phyloP scores from a whole-genome alignment of 805 yeast genomes.

The Teunomyces tritomae region DNA sequence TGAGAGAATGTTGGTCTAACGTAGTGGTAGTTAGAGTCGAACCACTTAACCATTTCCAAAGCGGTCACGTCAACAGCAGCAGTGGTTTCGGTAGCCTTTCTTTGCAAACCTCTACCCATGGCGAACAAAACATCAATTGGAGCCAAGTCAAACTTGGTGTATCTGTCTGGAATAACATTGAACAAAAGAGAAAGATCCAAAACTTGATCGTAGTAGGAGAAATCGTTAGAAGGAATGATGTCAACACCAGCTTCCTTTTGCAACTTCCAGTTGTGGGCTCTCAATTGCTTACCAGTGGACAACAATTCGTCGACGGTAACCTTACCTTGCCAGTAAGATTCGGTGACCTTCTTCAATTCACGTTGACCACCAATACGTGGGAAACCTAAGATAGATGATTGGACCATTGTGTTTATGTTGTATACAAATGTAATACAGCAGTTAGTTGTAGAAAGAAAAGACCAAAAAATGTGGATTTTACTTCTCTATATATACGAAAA shows the following conservation, averaged over 20 bases:
- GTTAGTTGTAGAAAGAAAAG: background rate
- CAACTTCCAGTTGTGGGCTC: conserved; percentile 96
- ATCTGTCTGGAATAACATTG: conserved; percentile 96
- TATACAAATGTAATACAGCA: conserved; percentile 3
- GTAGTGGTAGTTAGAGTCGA: conserved; percentile 98
- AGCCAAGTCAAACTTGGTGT: conserved; percentile 85
- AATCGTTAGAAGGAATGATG: conserved; percentile 94
- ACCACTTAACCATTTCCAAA: conserved; percentile 99
- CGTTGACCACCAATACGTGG: conserved; percentile 99
- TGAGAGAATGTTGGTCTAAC: conserved; percentile 98
- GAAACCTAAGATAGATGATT: conserved; percentile 97
- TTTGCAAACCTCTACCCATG: conserved; percentile 99
- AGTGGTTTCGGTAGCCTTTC: conserved; percentile 82
- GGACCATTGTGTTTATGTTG: conserved; percentile 63
- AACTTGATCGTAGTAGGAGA: conserved; percentile 97
- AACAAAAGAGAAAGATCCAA: conserved; percentile 87
- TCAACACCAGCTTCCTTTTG: conserved; percentile 98
- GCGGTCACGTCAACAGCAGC: conserved; percentile 98
- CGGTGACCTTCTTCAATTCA: conserved; percentile 98
- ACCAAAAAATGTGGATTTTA: background rate
- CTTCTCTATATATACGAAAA: conserved; percentile 3
- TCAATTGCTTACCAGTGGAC: conserved; percentile 91
- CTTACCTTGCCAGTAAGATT: conserved; percentile 98
- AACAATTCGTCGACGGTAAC: conserved; percentile 80
- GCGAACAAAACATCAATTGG: conserved; percentile 93